Percentiles rank a stretch among this genome's conserved stretches.
These are phyloP conservation scores for Annulohypoxylon truncatum DNA, from an alignment of 2,329 filamentous ascomycete genomes.

Conservation along the genomic window DNA sequence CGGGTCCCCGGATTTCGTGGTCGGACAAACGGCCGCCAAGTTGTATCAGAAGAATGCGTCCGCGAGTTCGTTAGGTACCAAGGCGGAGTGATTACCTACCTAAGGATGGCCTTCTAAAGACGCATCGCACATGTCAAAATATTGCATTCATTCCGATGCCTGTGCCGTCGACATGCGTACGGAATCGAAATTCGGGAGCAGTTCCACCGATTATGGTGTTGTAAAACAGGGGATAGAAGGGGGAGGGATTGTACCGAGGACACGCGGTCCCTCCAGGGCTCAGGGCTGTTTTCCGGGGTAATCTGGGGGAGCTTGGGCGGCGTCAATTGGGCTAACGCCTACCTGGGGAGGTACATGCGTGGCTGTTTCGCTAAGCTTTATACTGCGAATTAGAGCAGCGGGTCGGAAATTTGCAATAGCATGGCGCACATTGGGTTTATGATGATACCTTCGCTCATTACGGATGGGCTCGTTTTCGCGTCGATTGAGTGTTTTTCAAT, in stretches of 20 bases:
- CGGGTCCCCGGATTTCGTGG: conserved; percentile 54
- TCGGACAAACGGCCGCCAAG: conserved; percentile 55
- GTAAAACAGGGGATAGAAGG: neutral
- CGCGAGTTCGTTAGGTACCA: conserved; percentile 10
- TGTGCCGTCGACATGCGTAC: neutral
- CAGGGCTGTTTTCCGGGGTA: neutral
- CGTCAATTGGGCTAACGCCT: conserved; percentile 10
- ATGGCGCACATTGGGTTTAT: conserved; percentile 6
- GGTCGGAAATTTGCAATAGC: conserved; percentile 1
- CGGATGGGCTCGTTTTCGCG: neutral
- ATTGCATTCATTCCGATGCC: neutral
- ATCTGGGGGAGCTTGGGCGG: conserved; percentile 7
- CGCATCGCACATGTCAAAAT: no score
- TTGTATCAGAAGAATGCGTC: conserved; percentile 26
- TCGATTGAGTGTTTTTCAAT: no score
- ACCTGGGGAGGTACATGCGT: neutral
- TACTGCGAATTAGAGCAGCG: neutral
- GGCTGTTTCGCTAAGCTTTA: neutral
- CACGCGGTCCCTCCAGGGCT: neutral
- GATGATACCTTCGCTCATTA: conserved; percentile 18
- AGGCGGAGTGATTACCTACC: neutral
- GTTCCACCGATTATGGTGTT: neutral
- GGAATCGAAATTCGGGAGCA: neutral
- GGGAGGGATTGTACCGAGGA: neutral
- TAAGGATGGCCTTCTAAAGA: neutral